phyloP scores from a whole-genome alignment of 352 stramenopile genomes.

The Phytophthora tentaculata region DNA sequence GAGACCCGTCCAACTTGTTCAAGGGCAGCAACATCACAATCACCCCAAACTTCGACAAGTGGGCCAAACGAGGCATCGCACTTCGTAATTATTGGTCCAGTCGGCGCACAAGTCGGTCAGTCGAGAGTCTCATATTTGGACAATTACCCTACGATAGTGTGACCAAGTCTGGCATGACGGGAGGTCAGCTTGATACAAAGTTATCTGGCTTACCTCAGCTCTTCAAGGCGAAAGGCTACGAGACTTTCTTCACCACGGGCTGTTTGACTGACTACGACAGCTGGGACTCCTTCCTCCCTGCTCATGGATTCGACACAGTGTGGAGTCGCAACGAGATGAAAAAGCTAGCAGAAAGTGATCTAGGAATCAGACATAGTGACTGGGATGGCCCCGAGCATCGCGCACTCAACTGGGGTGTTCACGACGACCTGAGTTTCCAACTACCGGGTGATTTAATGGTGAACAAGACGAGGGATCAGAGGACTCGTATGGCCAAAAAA shows the following conservation, averaged over 20 bases:
- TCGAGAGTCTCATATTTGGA: constrained; percentile 58
- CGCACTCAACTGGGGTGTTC: constrained; percentile 46
- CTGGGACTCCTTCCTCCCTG: constrained; percentile 49
- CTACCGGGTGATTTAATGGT: constrained; percentile 50
- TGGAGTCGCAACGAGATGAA: constrained; percentile 49
- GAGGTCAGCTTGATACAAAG: constrained; percentile 6
- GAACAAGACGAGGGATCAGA: constrained; percentile 51
- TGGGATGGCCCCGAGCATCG: constrained; percentile 31
- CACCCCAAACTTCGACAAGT: constrained; percentile 58
- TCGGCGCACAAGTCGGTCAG: constrained; percentile 58
- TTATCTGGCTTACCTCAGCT: constrained; percentile 53
- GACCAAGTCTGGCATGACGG: constrained; percentile 38
- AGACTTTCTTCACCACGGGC: constrained; percentile 54
- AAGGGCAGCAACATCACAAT: constrained; percentile 37
- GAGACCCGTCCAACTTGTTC: constrained; percentile 18
- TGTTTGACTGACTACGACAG: constrained; percentile 46
- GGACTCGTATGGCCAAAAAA: no score
- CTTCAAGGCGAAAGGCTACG: constrained; percentile 54
- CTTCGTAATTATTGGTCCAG: constrained; percentile 67
- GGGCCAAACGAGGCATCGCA: constrained; percentile 51
- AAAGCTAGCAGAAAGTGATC: constrained; percentile 34
- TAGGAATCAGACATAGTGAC: constrained; percentile 51
- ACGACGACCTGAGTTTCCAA: constrained; percentile 58
- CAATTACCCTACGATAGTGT: constrained; percentile 57
- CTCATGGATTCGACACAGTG: constrained; percentile 58